Conservation (phyloP, 1,139 yeast species). For the Hyphopichia burtonii region DNA sequence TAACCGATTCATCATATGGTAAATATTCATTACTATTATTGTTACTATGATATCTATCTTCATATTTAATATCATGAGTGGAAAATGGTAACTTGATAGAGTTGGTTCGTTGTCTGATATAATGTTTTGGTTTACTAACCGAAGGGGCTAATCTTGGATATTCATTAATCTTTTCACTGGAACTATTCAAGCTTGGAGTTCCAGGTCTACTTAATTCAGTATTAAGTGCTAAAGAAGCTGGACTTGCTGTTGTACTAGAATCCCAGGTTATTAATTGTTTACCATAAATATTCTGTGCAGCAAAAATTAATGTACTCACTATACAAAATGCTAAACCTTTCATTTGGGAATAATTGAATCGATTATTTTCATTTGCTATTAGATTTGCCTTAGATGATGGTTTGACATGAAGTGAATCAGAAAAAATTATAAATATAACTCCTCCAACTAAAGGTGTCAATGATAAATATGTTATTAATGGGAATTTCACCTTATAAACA, state of each 20-base stretch:
- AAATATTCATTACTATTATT: conserved; percentile 1
- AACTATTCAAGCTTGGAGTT: conserved; percentile 9
- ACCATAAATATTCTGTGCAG: conserved; percentile 44
- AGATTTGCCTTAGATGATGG: conserved; percentile 1
- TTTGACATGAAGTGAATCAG: conserved; percentile 20
- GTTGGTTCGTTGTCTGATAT: conserved; percentile 25
- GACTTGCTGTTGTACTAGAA: conserved; percentile 13
- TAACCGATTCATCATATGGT: conserved; percentile 16
- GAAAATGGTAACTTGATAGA: conserved; percentile 33
- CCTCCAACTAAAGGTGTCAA: conserved; percentile 38
- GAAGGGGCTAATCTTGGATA: background rate
- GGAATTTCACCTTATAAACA: conserved; percentile 32
- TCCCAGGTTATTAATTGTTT: conserved; percentile 41
- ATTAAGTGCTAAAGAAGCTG: conserved; percentile 30
- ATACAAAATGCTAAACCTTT: conserved; percentile 32
- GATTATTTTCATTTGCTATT: conserved; percentile 11
- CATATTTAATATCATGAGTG: conserved; percentile 30
- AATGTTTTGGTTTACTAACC: conserved; percentile 5
- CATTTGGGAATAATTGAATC: conserved; percentile 20
- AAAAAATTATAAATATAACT: conserved; percentile 32
- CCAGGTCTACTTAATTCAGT: conserved; percentile 18
- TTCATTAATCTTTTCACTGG: background rate
- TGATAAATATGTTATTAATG: conserved; percentile 34
- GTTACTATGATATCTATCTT: conserved; percentile 19
- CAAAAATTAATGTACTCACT: conserved; percentile 34